Evolutionary conservation across 75 land plant genomes (phyloP), one percentile per base, ranked within the genome.

Genomic region (Pinus albicaulis): DNA sequence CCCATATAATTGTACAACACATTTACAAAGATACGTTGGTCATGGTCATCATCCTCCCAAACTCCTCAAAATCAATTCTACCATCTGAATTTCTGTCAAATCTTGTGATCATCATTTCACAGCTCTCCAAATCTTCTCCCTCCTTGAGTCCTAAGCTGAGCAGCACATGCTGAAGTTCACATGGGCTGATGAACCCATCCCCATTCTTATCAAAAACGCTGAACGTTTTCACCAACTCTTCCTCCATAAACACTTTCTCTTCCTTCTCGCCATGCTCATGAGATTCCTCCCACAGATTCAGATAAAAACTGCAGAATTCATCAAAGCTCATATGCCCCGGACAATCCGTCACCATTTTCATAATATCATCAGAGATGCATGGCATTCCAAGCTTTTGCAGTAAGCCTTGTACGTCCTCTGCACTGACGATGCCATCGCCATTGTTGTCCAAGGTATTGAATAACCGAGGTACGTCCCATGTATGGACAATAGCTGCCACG

Each of bases 131-230:
- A 36, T 48, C 66, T 4, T 4, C 6, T 20, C 79, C 85, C 28
- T 82, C 72, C 7, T 23, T 61, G 20, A 85, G 78, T 0, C 87
- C 85, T 64, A 89, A 76, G 14, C 22, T 26, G 14, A 55, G 5
- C 4, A 85, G 77, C 19, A 85, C 84, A 15, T 81, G 78, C 79
- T 88, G 85, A 79, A 88, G 77, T 65, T 88, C 90, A 38, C 3
- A 5, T 4, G 77, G 85, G 57, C 77, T 85, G 44, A 89, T 81
- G 53, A 85, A 85, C 31, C 90, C 90, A 83, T 89, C 90, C n/a
- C 63, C 48, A 57, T 83, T 77, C 68, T 72, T 25, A 57, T 89
- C 90, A 79, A 85, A 85, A 25, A 89, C 85, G 26, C 48, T 55
- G 78, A 89, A 89, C 28, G 90, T 87, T 53, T 72, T 74, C 66